Percentiles rank a stretch among this genome's conserved stretches.
Evolutionary conservation across 2,329 filamentous ascomycete species (phyloP).

Genomic region (Hypoxylon sp.): DNA sequence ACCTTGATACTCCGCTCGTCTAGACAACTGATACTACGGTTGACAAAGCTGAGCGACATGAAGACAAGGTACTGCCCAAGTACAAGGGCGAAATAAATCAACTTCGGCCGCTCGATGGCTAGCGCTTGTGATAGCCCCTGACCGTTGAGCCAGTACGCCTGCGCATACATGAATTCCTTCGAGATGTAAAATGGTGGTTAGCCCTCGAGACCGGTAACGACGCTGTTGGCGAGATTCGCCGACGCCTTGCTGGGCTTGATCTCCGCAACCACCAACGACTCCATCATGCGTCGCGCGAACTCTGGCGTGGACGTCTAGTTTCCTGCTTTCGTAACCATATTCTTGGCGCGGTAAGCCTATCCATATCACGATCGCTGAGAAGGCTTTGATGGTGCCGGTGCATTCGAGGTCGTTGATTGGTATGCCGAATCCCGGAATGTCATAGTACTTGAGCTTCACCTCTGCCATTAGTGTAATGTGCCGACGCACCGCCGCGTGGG

Average conservation of each 20-base stretch:
- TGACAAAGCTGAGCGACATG: conserved; percentile 66
- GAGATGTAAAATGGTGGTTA: no score
- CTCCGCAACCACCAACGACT: no score
- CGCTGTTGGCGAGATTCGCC: no score
- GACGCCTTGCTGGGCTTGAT: no score
- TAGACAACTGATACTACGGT: conserved; percentile 56
- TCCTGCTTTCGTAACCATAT: conserved; percentile 75
- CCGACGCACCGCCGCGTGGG: conserved; percentile 76
- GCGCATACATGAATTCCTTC: conserved; percentile 76
- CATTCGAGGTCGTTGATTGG: conserved; percentile 84
- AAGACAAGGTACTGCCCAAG: conserved; percentile 78
- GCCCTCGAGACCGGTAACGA: no score
- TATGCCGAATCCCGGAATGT: conserved; percentile 70
- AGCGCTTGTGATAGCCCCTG: conserved; percentile 69
- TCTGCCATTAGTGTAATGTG: conserved; percentile 73
- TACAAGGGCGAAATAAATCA: conserved; percentile 73
- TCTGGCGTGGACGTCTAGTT: conserved; percentile 77
- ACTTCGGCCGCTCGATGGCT: conserved; percentile 68
- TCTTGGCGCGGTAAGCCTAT: conserved; percentile 73
- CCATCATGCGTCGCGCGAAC: no score
- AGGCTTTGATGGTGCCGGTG: conserved; percentile 79
- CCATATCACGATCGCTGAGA: conserved; percentile 78
- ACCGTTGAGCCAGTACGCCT: conserved; percentile 79
- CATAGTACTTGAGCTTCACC: conserved; percentile 73
- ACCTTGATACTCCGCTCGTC: conserved; percentile 66